Conservation (phyloP, 2,329 filamentous ascomycete genomes). For the Aureobasidium uvarum region DNA sequence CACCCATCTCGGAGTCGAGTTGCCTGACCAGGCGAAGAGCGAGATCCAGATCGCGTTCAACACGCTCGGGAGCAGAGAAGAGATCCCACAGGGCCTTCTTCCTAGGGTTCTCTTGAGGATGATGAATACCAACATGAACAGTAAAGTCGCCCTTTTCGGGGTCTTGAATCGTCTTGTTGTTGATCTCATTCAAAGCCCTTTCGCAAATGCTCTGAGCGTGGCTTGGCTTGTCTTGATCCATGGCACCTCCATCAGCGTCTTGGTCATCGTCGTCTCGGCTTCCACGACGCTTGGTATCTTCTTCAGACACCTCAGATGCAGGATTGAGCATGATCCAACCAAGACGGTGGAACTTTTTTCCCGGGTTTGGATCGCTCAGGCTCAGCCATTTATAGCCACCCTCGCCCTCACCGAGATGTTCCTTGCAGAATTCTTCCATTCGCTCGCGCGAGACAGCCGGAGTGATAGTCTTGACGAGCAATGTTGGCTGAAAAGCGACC, state of each 20-base stretch:
- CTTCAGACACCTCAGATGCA: slow-evolving; percentile 62
- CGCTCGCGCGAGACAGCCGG: slow-evolving; percentile 93
- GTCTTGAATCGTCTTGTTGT: slow-evolving; percentile 96
- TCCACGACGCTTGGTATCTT: slow-evolving; percentile 72
- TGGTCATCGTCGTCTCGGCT: slow-evolving; percentile 67
- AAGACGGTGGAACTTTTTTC: slow-evolving; percentile 95
- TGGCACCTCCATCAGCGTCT: slow-evolving; percentile 36
- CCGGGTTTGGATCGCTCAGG: slow-evolving; percentile 92
- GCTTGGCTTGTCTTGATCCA: slow-evolving; percentile 29
- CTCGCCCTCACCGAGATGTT: slow-evolving; percentile 85
- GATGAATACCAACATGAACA: slow-evolving; percentile 94
- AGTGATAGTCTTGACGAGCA: slow-evolving; percentile 97
- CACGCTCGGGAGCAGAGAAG: slow-evolving; percentile 89
- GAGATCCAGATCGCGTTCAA: slow-evolving; percentile 83
- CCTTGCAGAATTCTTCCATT: slow-evolving; percentile 89
- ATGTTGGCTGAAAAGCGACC: slow-evolving; percentile 79
- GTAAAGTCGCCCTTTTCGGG: slow-evolving; percentile 93
- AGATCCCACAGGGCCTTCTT: slow-evolving; percentile 98
- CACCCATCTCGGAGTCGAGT: slow-evolving; percentile 79
- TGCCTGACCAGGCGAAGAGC: slow-evolving; percentile 79
- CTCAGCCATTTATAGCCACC: slow-evolving; percentile 96
- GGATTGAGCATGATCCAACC: slow-evolving; percentile 97
- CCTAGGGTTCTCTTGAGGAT: slow-evolving; percentile 76
- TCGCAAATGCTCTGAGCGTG: slow-evolving; percentile 50
- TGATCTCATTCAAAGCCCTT: slow-evolving; percentile 88